Evolutionary conservation across 192 early-diverging fungal species (phyloP).

Genomic region (Coemansia sp.): DNA sequence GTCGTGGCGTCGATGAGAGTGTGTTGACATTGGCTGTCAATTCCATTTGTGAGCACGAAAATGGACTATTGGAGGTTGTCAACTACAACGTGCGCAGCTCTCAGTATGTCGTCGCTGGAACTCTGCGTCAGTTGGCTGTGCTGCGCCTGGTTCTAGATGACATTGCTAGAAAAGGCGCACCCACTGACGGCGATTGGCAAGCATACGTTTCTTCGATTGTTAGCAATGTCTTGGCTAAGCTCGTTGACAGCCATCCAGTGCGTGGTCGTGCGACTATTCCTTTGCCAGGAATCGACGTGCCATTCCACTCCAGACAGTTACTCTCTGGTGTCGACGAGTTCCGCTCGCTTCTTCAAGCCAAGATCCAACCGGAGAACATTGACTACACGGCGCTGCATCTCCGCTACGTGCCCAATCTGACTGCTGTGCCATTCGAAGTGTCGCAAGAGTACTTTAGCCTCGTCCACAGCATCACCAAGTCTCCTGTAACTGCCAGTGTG

Average conservation of each 20-base stretch:
- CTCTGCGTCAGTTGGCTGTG: constrained; percentile 71
- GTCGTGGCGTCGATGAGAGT: constrained; percentile 64
- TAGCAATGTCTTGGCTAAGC: constrained; percentile 62
- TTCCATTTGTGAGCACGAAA: constrained; percentile 72
- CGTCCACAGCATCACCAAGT: constrained; percentile 70
- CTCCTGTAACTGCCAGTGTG: constrained; percentile 65
- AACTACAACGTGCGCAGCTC: constrained; percentile 94
- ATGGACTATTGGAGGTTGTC: constrained; percentile 83
- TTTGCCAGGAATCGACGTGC: constrained; percentile 88
- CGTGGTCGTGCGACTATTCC: constrained; percentile 90
- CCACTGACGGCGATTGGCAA: constrained; percentile 78
- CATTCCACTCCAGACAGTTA: constrained; percentile 87
- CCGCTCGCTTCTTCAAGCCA: constrained; percentile 79
- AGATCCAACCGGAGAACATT: constrained; percentile 70
- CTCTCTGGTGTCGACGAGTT: constrained; percentile 79
- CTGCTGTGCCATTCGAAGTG: constrained; percentile 84
- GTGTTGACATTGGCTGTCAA: constrained; percentile 68
- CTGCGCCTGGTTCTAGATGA: constrained; percentile 82
- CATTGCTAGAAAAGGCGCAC: constrained; percentile 64
- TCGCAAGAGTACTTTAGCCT: constrained; percentile 74
- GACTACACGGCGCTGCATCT: constrained; percentile 66
- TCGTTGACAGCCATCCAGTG: constrained; percentile 65
- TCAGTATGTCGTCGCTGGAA: constrained; percentile 92
- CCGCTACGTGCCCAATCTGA: constrained; percentile 95
- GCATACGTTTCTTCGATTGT: constrained; percentile 76